Percentiles rank a stretch among this genome's conserved stretches.
These are phyloP conservation scores for Diddensiella transvaalensis DNA, from an alignment of 805 yeast species.

Conservation along the genomic window DNA sequence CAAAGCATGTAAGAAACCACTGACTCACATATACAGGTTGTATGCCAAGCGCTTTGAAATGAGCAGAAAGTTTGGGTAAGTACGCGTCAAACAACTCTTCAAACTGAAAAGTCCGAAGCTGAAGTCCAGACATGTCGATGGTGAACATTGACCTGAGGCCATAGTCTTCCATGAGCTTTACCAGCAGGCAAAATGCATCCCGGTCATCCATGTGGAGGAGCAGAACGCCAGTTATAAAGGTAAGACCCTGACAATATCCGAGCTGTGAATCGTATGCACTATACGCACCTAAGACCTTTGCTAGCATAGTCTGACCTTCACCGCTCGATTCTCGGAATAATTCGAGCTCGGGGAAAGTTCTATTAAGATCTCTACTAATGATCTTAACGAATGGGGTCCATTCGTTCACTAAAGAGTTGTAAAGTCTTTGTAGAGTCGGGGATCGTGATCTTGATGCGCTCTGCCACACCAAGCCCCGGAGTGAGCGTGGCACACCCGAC, in stretches of 20 bases:
- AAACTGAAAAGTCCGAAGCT: conserved; percentile 52
- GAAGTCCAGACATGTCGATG: conserved; percentile 52
- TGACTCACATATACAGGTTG: conserved; percentile 51
- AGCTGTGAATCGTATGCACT: conserved; percentile 61
- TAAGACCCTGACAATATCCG: conserved; percentile 67
- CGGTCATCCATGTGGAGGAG: conserved; percentile 42
- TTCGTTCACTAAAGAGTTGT: conserved; percentile 39
- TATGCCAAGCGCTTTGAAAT: conserved; percentile 43
- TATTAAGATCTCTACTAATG: conserved; percentile 53
- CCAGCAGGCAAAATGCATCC: conserved; percentile 48
- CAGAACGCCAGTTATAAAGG: conserved; percentile 59
- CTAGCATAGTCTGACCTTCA: conserved; percentile 44
- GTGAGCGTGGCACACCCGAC: conserved; percentile 35
- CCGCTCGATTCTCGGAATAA: conserved; percentile 44
- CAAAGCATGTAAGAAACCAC: conserved; percentile 62
- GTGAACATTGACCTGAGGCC: conserved; percentile 50
- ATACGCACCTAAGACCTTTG: conserved; percentile 56
- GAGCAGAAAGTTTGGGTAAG: conserved; percentile 42
- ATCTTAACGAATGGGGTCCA: conserved; percentile 42
- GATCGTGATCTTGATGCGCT: conserved; percentile 31
- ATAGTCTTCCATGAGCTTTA: conserved; percentile 57
- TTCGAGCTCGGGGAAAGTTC: conserved; percentile 56
- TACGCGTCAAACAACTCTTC: conserved; percentile 39
- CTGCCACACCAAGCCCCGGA: conserved; percentile 36
- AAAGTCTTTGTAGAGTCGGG: conserved; percentile 33